Percentiles rank a stretch among this genome's conserved stretches.
These are phyloP conservation scores for Stereocaulon alpinum DNA, from an alignment of 495 filamentous ascomycete genomes.

Conservation along the genomic window DNA sequence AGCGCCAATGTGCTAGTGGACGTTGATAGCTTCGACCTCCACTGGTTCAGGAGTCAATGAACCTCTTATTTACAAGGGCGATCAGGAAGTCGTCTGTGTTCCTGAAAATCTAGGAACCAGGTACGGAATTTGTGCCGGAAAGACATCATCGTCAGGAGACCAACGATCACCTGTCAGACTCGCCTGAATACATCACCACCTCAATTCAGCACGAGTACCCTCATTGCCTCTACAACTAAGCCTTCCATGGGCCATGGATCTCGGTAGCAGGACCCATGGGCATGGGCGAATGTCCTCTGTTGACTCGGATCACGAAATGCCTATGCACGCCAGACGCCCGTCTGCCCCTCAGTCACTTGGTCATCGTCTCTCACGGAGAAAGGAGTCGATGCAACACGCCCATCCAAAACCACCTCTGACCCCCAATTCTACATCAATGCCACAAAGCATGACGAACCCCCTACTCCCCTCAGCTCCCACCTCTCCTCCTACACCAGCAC, in stretches of 20 bases:
- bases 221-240: background rate
- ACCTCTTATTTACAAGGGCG: background rate
- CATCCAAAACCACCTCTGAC: slow-evolving; percentile 43
- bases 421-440: slow-evolving; percentile 43
- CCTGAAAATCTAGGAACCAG: background rate
- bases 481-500: slow-evolving; percentile 59
- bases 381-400: slow-evolving; percentile 30
- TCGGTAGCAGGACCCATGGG: slow-evolving; percentile 8
- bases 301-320: slow-evolving; percentile 21
- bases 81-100: background rate
- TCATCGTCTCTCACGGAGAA: slow-evolving; percentile 26
- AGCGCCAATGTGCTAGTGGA: background rate
- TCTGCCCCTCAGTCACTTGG: slow-evolving; percentile 15
- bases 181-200: background rate
- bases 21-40: background rate
- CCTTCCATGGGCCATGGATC: slow-evolving; percentile 9
- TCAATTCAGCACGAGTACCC: background rate
- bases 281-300: slow-evolving; percentile 16
- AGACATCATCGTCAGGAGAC: slow-evolving; percentile 13
- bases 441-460: slow-evolving; percentile 36
- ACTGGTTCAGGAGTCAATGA: background rate
- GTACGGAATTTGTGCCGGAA: background rate
- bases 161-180: slow-evolving; percentile 8
- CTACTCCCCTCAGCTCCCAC: slow-evolving; percentile 56
- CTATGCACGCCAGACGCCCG: slow-evolving; percentile 9